Percentiles rank a stretch among this genome's conserved stretches.
Evolutionary conservation across 2,329 filamentous ascomycete species (phyloP).

Genomic region (Furcasterigmium furcatum): DNA sequence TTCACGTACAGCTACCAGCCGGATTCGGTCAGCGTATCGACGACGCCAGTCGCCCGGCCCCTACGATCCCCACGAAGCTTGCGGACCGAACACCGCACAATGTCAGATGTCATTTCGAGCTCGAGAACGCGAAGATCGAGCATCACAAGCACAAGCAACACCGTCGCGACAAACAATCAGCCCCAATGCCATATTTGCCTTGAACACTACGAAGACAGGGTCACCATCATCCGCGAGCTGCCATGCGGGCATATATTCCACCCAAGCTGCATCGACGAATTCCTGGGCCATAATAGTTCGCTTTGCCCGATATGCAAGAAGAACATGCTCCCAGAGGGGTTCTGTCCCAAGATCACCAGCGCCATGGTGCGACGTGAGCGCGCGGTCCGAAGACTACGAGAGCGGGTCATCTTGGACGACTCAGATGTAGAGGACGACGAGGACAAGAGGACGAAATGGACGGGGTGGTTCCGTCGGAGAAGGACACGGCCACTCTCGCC

Average conservation of each 20-base stretch:
- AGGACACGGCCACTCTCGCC: conserved; percentile 16
- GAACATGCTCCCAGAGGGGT: conserved; percentile 68
- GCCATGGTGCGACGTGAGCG: conserved; percentile 82
- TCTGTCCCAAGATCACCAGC: conserved; percentile 73
- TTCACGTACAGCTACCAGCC: conserved; percentile 69
- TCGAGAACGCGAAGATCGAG: conserved; percentile 33
- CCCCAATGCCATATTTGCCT: conserved; percentile 88
- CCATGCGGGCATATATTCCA: conserved; percentile 94
- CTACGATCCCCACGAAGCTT: conserved; percentile 18
- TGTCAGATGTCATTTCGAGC: conserved; percentile 5
- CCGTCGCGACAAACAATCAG: conserved; percentile 61
- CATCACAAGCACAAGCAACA: conserved; percentile 27
- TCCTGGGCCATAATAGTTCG: conserved; percentile 74
- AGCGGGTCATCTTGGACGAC: conserved; percentile 44
- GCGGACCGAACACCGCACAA: conserved; percentile 10
- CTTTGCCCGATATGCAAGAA: conserved; percentile 90
- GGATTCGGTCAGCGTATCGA: conserved; percentile 29
- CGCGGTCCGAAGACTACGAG: conserved; percentile 59
- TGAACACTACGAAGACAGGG: conserved; percentile 68
- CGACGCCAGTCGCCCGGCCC: conserved; percentile 31
- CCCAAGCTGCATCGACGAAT: conserved; percentile 84
- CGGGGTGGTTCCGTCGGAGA: conserved; percentile 20
- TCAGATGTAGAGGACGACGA: conserved; percentile 23
- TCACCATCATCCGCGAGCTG: conserved; percentile 76
- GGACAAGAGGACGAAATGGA: conserved; percentile 30